Conservation (phyloP, 108 stramenopile genomes). For the Nitzschia palea region DNA sequence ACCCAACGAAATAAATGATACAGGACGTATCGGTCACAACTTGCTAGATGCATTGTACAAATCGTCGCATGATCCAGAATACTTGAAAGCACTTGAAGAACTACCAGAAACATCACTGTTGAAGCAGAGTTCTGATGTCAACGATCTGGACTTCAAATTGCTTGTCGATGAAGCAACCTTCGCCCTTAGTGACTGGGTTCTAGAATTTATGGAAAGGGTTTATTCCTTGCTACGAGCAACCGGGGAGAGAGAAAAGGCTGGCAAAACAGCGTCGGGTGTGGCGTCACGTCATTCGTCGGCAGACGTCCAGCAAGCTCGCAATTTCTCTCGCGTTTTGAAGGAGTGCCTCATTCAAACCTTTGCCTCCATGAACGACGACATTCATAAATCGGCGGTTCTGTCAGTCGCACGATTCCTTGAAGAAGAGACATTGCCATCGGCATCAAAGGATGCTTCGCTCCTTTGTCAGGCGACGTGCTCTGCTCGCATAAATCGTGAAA, state of each 20-base stretch:
- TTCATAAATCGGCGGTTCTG: conserved; percentile 54
- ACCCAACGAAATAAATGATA: conserved; percentile 34
- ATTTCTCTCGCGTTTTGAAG: conserved; percentile 78
- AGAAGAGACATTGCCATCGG: conserved; percentile 77
- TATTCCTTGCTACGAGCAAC: conserved; percentile 77
- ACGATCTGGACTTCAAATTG: conserved; percentile 33
- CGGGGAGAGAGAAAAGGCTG: conserved; percentile 80
- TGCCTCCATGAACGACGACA: conserved; percentile 72
- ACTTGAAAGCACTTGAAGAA: conserved; percentile 46
- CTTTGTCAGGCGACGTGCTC: conserved; percentile 75
- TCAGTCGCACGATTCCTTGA: conserved; percentile 67
- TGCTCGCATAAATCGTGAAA: conserved; percentile 35
- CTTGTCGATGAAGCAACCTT: conserved; percentile 64
- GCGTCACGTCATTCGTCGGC: conserved; percentile 72
- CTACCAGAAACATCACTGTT: conserved; percentile 70
- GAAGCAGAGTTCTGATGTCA: conserved; percentile 32
- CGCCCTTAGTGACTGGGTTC: conserved; percentile 79
- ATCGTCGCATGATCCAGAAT: conserved; percentile 42
- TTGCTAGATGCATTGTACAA: conserved; percentile 44
- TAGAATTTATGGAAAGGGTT: conserved; percentile 82
- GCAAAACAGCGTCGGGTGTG: conserved; percentile 66
- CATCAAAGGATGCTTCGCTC: conserved; percentile 75
- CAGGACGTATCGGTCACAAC: conserved; percentile 47
- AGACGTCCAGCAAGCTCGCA: conserved; percentile 75
- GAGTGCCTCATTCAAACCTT: conserved; percentile 78